Conservation (phyloP, 148 eudicot genomes). For the Drosera capensis region DNA sequence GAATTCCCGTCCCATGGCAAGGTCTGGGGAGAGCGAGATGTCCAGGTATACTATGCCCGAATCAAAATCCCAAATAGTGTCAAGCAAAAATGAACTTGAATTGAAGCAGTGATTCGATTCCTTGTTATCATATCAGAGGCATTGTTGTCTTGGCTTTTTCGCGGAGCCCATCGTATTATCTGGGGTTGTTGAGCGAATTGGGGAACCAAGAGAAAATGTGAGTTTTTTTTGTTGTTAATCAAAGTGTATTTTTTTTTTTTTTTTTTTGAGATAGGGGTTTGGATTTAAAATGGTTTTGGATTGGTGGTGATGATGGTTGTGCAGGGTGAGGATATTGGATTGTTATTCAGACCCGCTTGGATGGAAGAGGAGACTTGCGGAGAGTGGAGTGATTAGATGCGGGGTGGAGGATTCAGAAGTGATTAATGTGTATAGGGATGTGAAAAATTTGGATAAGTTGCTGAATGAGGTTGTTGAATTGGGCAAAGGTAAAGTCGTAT, state of each 20-base stretch:
- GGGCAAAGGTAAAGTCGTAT: constrained; percentile 73
- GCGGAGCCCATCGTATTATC: constrained; percentile 55
- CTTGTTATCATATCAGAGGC: constrained; percentile 30
- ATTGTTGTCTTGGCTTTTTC: constrained; percentile 56
- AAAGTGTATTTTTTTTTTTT: not conserved
- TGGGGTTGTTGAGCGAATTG: constrained; percentile 37
- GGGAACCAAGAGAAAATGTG: constrained; percentile 47
- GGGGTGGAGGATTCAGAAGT: constrained; percentile 11
- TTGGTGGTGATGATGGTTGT: constrained; percentile 1
- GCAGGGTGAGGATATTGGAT: constrained; percentile 63
- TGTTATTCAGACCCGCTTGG: constrained; percentile 80
- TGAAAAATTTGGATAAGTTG: constrained; percentile 37
- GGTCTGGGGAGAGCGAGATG: no score
- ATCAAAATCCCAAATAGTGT: no score
- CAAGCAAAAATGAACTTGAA: no score
- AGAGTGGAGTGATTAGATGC: constrained; percentile 27
- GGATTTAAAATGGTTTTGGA: not conserved
- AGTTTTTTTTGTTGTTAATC: not conserved
- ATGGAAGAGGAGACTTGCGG: constrained; percentile 56
- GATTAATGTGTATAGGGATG: constrained; percentile 33
- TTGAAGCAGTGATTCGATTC: no score
- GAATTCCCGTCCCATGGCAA: no score
- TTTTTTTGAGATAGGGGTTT: not conserved
- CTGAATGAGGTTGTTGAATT: constrained; percentile 30
- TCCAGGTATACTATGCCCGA: no score